Conservation (phyloP, 768 basidiomycete genomes). For the Rhizopogon vesiculosus region DNA sequence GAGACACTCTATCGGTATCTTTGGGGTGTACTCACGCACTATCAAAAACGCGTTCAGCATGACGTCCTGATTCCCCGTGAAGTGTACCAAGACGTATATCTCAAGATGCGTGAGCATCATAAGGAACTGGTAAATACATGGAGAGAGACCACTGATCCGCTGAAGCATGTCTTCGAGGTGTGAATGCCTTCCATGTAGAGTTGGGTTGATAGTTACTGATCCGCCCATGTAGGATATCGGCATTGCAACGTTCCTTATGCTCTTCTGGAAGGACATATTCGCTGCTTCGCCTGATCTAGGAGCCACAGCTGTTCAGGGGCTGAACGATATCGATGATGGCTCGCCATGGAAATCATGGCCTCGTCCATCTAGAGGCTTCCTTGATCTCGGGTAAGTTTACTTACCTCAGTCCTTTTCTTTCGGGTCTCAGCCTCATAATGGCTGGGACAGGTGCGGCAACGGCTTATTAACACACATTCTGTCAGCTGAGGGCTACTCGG, state of each 20-base stretch:
- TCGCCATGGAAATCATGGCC: constrained; percentile 71
- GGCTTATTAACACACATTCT: constrained; percentile 90
- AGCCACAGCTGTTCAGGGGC: constrained; percentile 4
- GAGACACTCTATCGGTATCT: constrained; percentile 85
- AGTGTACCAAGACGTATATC: constrained; percentile 85
- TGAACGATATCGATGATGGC: constrained; percentile 5
- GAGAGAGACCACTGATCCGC: constrained; percentile 79
- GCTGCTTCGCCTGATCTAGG: constrained; percentile 4
- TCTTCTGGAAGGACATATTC: constrained; percentile 84
- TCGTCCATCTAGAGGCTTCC: constrained; percentile 77
- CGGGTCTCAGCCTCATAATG: neutral
- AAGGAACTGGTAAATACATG: constrained; percentile 71
- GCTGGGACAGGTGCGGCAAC: constrained; percentile 71
- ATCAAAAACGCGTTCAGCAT: constrained; percentile 82
- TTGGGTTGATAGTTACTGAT: neutral
- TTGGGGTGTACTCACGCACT: constrained; percentile 78
- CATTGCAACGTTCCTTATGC: constrained; percentile 89
- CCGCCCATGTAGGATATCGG: constrained; percentile 70
- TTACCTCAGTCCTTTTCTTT: neutral
- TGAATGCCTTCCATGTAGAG: constrained; percentile 8
- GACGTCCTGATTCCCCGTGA: constrained; percentile 76
- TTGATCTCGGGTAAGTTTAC: constrained; percentile 74
- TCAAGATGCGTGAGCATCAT: constrained; percentile 81
- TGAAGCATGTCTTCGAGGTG: constrained; percentile 90
- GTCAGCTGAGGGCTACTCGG: constrained; percentile 74